These are phyloP conservation scores for Neophaeococcomyces mojaviensis DNA, from an alignment of 2,329 filamentous ascomycete genomes.

Conservation along the genomic window DNA sequence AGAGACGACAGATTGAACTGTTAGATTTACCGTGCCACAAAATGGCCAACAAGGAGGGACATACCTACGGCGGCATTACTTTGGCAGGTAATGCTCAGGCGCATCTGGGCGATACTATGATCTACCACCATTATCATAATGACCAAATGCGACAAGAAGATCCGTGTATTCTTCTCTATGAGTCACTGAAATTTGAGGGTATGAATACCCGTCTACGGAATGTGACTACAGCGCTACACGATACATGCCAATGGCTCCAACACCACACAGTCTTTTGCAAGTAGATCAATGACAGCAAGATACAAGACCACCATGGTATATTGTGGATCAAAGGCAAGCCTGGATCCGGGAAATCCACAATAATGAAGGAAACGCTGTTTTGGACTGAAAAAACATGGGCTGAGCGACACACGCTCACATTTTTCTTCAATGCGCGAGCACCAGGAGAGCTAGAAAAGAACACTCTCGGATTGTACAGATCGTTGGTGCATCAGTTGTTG, in stretches of 20 bases:
- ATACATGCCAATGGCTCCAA: constrained; percentile 39
- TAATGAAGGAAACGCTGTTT: constrained; percentile 27
- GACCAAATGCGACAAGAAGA: no score
- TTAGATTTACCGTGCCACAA: no score
- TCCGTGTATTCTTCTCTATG: background rate
- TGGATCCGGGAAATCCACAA: no score
- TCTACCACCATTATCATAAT: no score
- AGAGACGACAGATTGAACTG: no score
- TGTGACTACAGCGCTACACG: constrained; percentile 23
- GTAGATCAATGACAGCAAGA: constrained; percentile 31
- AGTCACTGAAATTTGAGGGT: constrained; percentile 32
- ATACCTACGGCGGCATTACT: no score
- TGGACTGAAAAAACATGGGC: background rate
- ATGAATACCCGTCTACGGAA: constrained; percentile 31
- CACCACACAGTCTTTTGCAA: constrained; percentile 27
- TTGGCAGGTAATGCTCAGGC: no score
- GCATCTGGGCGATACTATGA: no score
- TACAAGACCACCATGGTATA: no score
- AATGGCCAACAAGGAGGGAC: no score
- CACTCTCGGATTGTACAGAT: constrained; percentile 43
- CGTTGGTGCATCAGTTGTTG: constrained; percentile 15
- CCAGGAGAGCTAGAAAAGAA: constrained; percentile 40
- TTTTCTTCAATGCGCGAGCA: constrained; percentile 44
- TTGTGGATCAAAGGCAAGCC: no score
- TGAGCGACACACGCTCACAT: constrained; percentile 29